Base-by-base conservation (phyloP, 2,329 filamentous ascomycete genomes). In the Fusarium fracticaudum region DNA sequence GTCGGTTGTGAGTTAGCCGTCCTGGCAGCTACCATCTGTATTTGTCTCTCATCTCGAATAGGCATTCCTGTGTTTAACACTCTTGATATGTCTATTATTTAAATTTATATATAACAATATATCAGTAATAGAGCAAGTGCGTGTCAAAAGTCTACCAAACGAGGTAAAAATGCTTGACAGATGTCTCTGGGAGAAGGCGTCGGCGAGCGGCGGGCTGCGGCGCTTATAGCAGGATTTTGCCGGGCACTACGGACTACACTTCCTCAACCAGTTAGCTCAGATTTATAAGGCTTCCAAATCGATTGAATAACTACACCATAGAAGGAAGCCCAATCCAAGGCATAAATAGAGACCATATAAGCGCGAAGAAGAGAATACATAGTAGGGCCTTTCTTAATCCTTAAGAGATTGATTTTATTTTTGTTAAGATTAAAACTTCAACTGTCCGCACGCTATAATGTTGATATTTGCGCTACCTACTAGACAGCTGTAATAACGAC, bases 361-460 rank as follows among this genome's bases (percentile, higher is more conserved):
- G 8, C 9, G 18, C 5, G 1, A 15, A 15, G 5, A 14, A 22
- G 18, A 53, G 50, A 15, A 37, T 26, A 8, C 6, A 35, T 35
- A 8, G 15, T 35, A 8, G 6, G 6, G n/a, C 8, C 10, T 35
- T 13, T 44, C 17, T 44, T 8, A 18, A 18, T 5, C 0, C 11
- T 43, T 1, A 20, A 26, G 5, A 26, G 22, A 24, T 14, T 8
- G 26, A 0, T 4, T 37, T 37, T 15, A 4, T 24, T 51, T 24
- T 26, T 20, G 2, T 20, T 3, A 24, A 15, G 17, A 26, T 20
- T 3, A 5, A 11, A 14, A 20, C 17, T 35, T 20, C 0, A 7
- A 11, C 31, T 53, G 3, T 37, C 13, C 0, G 8, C 1, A 20
- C 7, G n/a, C 15, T 17, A 24, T 8, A 24, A 1, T 4, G 8